Conservation (phyloP, 768 basidiomycete species). For the Tubosaeta sp. region DNA sequence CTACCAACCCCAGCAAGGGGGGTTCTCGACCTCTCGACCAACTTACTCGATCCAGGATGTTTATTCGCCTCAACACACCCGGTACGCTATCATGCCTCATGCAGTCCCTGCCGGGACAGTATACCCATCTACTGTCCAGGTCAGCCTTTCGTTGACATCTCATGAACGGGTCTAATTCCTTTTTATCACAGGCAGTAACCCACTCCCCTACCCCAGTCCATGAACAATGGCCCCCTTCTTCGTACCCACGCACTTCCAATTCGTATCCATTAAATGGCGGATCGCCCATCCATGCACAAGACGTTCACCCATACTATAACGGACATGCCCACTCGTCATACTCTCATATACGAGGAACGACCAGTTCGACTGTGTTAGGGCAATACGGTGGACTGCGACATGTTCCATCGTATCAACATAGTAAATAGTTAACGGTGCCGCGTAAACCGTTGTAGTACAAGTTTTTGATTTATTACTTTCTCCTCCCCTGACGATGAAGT, state of each 20-base stretch:
- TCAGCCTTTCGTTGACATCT: constrained; percentile 4
- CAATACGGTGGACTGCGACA: constrained; percentile 28
- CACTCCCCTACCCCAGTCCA: constrained; percentile 15
- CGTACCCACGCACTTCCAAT: constrained; percentile 22
- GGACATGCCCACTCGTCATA: constrained; percentile 23
- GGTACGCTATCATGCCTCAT: constrained; percentile 16
- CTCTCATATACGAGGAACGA: constrained; percentile 25
- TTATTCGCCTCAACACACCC: constrained; percentile 13
- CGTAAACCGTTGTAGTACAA: not conserved
- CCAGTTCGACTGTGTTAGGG: constrained; percentile 14
- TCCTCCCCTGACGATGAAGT: not conserved
- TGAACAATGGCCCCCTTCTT: constrained; percentile 24
- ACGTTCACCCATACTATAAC: constrained; percentile 24
- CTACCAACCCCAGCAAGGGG: constrained; percentile 36
- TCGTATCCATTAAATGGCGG: constrained; percentile 18
- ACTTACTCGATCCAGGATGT: constrained; percentile 24
- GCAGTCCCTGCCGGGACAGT: constrained; percentile 11
- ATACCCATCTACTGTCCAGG: constrained; percentile 26
- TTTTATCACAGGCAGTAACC: constrained; percentile 11
- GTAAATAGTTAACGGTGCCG: constrained; percentile 15
- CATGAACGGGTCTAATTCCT: not conserved
- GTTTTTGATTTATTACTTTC: constrained; percentile 9
- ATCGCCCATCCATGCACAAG: constrained; percentile 16
- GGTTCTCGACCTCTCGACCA: constrained; percentile 32
- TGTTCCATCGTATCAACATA: constrained; percentile 27